phyloP scores from a whole-genome alignment of 2,329 filamentous ascomycete genomes.

The Claviceps quebecensis region DNA sequence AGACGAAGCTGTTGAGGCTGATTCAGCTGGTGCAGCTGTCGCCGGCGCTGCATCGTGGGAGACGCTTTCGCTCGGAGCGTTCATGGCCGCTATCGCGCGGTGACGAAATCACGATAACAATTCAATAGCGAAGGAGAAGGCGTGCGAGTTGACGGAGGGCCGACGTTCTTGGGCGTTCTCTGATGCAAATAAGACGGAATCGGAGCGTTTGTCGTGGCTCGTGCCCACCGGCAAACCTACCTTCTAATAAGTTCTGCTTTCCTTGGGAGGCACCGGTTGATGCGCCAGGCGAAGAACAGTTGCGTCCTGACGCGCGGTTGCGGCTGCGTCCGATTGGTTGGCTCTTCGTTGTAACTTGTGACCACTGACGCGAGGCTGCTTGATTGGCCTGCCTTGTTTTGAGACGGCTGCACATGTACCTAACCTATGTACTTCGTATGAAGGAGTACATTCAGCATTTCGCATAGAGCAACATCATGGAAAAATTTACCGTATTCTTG shows the following conservation, averaged over 20 bases:
- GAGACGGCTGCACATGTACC: background rate
- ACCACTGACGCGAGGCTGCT: background rate
- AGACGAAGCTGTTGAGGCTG: background rate
- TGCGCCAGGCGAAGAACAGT: background rate
- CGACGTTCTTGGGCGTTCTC: too few relatives aligned
- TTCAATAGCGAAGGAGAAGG: background rate
- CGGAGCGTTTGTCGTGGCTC: background rate
- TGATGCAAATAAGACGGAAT: background rate
- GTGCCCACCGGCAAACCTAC: background rate
- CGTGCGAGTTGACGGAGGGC: background rate
- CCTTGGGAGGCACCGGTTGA: background rate
- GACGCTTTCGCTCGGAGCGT: background rate
- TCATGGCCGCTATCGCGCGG: conserved; percentile 3
- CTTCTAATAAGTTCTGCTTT: too few relatives aligned
- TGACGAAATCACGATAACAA: background rate
- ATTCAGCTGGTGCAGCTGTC: background rate
- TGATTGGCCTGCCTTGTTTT: conserved; percentile 3
- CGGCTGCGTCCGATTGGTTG: conserved; percentile 5
- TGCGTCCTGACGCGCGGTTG: background rate
- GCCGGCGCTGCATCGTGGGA: background rate
- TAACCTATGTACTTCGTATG: too few relatives aligned
- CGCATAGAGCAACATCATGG: too few relatives aligned
- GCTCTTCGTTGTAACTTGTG: background rate
- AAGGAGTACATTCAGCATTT: too few relatives aligned
- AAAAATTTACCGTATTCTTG: too few relatives aligned